phyloP scores from a whole-genome alignment of 2,329 filamentous ascomycete species.

The Diaporthe citriasiana region DNA sequence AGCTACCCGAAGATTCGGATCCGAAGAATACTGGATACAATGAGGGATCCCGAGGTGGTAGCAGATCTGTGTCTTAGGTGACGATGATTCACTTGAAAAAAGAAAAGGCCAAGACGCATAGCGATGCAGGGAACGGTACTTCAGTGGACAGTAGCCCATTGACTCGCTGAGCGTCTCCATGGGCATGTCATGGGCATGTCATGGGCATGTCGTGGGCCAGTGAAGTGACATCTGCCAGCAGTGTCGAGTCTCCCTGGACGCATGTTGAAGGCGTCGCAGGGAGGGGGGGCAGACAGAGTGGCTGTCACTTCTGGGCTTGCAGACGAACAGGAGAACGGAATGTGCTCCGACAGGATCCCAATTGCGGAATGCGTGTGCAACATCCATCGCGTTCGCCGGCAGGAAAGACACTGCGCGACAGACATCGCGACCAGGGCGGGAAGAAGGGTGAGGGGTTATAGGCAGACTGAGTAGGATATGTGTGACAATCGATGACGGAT shows the following conservation, averaged over 20 bases:
- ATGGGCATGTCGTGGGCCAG: background rate
- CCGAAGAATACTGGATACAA: constrained; percentile 27
- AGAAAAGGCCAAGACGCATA: background rate
- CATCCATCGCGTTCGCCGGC: background rate
- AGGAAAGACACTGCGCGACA: background rate
- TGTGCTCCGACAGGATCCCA: background rate
- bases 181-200: background rate
- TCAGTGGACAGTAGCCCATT: background rate
- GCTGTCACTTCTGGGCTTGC: background rate
- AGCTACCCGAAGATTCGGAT: constrained; percentile 27
- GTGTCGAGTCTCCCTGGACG: background rate
- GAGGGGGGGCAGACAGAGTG: background rate
- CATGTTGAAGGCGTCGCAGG: background rate
- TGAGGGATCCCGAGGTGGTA: constrained; percentile 11
- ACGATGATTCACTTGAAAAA: constrained; percentile 19
- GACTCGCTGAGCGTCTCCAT: background rate
- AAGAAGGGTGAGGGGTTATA: background rate
- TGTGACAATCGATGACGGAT: constrained; percentile 22
- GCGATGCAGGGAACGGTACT: background rate
- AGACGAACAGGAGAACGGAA: background rate
- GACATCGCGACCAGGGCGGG: background rate
- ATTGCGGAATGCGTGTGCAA: background rate
- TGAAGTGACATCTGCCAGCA: background rate
- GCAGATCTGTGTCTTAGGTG: constrained; percentile 7
- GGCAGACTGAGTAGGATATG: background rate